Conservation (phyloP, 495 filamentous ascomycete species). For the Aspergillus bertholletiae region DNA sequence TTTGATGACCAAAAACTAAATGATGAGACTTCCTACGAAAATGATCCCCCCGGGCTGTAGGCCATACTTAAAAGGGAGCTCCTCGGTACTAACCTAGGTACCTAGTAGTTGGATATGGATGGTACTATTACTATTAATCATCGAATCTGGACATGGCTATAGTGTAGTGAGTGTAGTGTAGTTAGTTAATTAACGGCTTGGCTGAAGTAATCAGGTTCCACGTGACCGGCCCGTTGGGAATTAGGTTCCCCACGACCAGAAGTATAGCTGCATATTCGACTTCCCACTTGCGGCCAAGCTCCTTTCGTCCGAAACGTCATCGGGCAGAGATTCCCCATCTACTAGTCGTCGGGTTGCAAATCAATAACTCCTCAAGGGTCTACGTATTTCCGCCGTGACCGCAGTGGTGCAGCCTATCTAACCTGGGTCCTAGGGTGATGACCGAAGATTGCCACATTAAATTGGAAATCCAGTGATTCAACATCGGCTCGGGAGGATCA, state of each 20-base stretch:
- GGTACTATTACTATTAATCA: too few species aligned
- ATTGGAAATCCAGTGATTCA: background rate
- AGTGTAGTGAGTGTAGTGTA: too few species aligned
- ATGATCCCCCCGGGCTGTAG: background rate
- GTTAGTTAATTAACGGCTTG: background rate
- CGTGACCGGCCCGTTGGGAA: conserved; percentile 8
- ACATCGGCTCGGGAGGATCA: background rate
- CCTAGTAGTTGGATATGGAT: too few species aligned
- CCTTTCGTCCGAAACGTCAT: conserved; percentile 44
- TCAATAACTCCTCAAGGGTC: background rate
- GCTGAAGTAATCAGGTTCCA: conserved; percentile 5
- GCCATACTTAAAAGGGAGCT: background rate
- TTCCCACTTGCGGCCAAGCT: conserved; percentile 16
- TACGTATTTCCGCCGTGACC: background rate
- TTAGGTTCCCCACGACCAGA: conserved; percentile 13
- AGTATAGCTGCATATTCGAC: background rate
- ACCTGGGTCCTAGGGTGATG: background rate
- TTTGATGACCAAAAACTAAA: conserved; percentile 12
- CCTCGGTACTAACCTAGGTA: too few species aligned
- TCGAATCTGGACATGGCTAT: too few species aligned
- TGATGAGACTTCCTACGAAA: conserved; percentile 2
- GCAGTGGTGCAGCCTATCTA: background rate
- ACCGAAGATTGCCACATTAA: background rate
- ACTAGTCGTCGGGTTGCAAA: background rate
- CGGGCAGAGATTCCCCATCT: background rate